Evolutionary conservation across 2,329 filamentous ascomycete genomes (phyloP).

Genomic region (Phyllachora maydis): DNA sequence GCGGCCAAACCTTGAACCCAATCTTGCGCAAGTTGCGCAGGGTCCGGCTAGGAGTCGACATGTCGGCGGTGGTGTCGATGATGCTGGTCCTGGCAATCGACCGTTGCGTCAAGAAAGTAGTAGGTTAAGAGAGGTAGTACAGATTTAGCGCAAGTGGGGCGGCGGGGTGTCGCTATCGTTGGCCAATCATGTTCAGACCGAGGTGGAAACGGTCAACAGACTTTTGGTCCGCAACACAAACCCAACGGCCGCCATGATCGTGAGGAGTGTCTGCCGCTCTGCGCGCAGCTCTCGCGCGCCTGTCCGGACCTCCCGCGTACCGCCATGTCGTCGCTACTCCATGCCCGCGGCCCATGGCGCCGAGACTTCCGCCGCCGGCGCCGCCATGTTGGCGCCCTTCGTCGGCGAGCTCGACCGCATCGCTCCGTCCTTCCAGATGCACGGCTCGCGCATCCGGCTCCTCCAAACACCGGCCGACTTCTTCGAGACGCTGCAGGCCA

Average conservation of each 20-base stretch:
- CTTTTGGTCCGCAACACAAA: no score
- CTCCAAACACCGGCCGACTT: constrained; percentile 71
- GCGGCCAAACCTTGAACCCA: constrained; percentile 80
- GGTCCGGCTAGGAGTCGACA: constrained; percentile 84
- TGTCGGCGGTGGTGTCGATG: constrained; percentile 28
- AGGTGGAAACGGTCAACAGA: no score
- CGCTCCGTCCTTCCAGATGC: constrained; percentile 74
- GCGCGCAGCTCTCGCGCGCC: constrained; percentile 5
- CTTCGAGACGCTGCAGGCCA: constrained; percentile 74
- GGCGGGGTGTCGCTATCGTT: no score
- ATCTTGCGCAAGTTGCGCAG: constrained; percentile 71
- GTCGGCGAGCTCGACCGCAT: constrained; percentile 64
- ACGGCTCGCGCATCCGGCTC: constrained; percentile 61
- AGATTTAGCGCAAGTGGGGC: no score
- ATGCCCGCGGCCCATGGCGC: constrained; percentile 11
- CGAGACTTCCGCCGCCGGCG: constrained; percentile 10
- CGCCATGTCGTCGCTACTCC: constrained; percentile 19
- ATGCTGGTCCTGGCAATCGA: constrained; percentile 13
- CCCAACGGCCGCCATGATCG: constrained; percentile 10
- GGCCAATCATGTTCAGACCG: no score
- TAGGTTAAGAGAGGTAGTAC: no score
- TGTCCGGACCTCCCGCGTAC: constrained; percentile 10
- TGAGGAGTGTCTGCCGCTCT: constrained; percentile 8
- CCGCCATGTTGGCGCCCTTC: constrained; percentile 29
- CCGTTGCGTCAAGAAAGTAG: no score